These are phyloP conservation scores for Talaromyces trachyspermus DNA, from an alignment of 495 filamentous ascomycete species.

Conservation along the genomic window DNA sequence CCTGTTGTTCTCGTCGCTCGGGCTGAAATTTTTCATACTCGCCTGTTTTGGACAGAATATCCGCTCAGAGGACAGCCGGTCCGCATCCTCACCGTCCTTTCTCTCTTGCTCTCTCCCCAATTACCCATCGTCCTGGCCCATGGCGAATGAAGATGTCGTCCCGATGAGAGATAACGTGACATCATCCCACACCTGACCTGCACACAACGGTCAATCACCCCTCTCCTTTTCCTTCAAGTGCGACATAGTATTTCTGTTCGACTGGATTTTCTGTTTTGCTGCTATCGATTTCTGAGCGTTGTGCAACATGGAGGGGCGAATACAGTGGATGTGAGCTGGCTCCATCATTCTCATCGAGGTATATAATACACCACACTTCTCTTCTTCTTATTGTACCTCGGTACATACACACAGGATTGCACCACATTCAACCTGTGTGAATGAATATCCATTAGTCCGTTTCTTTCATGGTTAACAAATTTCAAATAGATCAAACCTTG, in stretches of 20 bases:
- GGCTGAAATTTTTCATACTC: constrained; percentile 3
- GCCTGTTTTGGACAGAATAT: too few species aligned
- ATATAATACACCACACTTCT: constrained; percentile 16
- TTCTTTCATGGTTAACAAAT: too few species aligned
- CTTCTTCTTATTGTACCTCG: too few species aligned
- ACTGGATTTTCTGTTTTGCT: background rate
- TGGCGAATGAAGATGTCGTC: constrained; percentile 4
- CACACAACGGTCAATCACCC: background rate
- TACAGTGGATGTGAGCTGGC: constrained; percentile 63
- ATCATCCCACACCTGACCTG: constrained; percentile 9
- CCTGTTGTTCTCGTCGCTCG: background rate
- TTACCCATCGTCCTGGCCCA: background rate
- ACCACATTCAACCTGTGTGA: too few species aligned
- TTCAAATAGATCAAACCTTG: constrained; percentile 8
- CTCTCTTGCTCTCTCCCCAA: too few species aligned
- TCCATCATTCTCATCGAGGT: constrained; percentile 61
- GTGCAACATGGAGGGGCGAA: constrained; percentile 48
- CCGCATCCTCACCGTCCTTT: too few species aligned
- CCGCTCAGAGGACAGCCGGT: too few species aligned
- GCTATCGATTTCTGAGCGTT: background rate
- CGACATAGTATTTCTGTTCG: too few species aligned
- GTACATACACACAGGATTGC: too few species aligned
- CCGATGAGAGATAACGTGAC: constrained; percentile 8
- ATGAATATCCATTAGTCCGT: too few species aligned
- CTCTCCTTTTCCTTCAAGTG: too few species aligned